These are phyloP conservation scores for Populus alba DNA, from an alignment of 345 rosid species.

Conservation along the genomic window DNA sequence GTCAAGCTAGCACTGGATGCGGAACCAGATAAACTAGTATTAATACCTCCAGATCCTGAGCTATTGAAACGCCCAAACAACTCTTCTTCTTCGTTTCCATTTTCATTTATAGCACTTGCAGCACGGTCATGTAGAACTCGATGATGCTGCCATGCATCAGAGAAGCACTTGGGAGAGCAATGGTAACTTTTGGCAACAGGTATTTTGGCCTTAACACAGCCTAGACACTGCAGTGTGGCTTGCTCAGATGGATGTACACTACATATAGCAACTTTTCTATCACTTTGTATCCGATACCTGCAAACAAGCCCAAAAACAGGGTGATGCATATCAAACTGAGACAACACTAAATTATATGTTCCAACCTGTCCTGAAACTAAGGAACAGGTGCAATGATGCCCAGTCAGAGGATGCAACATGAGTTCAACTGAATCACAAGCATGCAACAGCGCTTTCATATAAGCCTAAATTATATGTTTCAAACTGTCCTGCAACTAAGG, in stretches of 20 bases:
- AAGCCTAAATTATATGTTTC: neutral
- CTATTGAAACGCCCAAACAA: constrained; percentile 73
- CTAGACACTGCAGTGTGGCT: constrained; percentile 88
- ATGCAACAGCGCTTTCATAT: neutral
- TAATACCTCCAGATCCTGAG: constrained; percentile 68
- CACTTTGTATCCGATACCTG: constrained; percentile 94
- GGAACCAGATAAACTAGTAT: constrained; percentile 59
- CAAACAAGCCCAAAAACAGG: constrained; percentile 22
- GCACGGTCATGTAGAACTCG: constrained; percentile 94
- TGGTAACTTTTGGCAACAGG: constrained; percentile 88
- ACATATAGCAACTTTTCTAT: constrained; percentile 80
- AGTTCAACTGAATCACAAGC: neutral
- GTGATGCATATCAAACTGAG: neutral
- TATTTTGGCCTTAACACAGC: constrained; percentile 81
- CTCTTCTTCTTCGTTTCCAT: constrained; percentile 90
- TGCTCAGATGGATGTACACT: constrained; percentile 88
- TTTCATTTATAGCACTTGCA: constrained; percentile 71
- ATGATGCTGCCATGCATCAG: constrained; percentile 99
- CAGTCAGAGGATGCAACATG: neutral
- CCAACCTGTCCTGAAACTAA: neutral
- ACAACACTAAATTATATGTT: neutral
- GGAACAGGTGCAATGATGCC: neutral
- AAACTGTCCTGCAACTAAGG: neutral
- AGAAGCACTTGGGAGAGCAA: constrained; percentile 87
- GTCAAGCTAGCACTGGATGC: constrained; percentile 59